Evolutionary conservation across 1,139 yeast species (phyloP), one percentile per base, ranked within the genome.

Genomic region (Petasospora rhodanensis): DNA sequence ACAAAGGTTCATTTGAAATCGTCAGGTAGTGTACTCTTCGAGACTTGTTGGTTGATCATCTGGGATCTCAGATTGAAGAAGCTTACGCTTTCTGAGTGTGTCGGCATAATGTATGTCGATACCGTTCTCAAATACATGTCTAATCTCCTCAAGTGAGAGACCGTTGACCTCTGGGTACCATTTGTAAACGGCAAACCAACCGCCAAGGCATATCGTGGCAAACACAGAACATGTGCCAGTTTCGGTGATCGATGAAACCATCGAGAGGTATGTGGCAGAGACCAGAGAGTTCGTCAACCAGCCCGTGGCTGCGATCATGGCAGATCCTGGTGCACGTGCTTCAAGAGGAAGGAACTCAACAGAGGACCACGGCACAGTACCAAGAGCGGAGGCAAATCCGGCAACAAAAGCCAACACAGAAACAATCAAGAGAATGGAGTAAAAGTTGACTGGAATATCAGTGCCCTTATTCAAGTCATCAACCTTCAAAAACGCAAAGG

Each of bases 71-170:
- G n/a, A n/a, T n/a, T n/a, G n/a, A n/a, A n/a, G n/a, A n/a, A n/a
- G n/a, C n/a, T n/a, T n/a, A n/a, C n/a, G 14, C 19, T 18, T 18
- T 12, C 23, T 9, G 7, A 21, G 23, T 21, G 13, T 21, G 11
- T 91, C 98, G 7, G 97, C 37, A 25, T 55, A 58, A 32, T 54
- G 43, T 18, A 62, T 57, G 41, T 63, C 66, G 22, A 64, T 58
- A 2, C 69, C 68, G 32, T 60, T 37, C 28, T 56, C 58, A 31
- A 68, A 69, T 2, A 70, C 56, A 26, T 55, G 54, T 11, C 62
- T 55, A 18, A 68, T 59, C 35, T 66, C 66, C 42, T 70, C 76
- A 24, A 70, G 48, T 1, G 70, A 55, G 31, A 70, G 42, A 1
- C 73, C 74, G 26, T 64, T 60, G 5, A 67, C 73, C 37, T 70